A percentile compares a stretch with the other conserved stretches of the same genome.
Evolutionary conservation across 2,329 filamentous ascomycete genomes (phyloP).

Genomic region (Aspergillus quadrilineatus): DNA sequence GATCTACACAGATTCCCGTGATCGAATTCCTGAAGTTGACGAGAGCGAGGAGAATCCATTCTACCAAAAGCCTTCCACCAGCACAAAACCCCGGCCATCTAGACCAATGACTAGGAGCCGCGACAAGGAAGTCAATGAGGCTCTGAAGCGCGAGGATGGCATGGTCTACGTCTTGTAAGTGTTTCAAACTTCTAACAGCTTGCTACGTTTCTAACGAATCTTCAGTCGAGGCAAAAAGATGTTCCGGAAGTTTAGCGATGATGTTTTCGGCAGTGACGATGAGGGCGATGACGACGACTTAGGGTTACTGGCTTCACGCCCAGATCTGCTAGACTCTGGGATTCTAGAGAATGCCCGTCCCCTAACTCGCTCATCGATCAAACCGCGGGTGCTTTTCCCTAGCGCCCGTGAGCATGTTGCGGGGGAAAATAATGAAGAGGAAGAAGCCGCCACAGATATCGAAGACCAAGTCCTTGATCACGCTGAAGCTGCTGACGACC

Average conservation of each 20-base stretch:
- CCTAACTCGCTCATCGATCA: conserved; percentile 58
- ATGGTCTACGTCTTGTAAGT: conserved; percentile 64
- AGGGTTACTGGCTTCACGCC: conserved; percentile 42
- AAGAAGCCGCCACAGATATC: conserved; percentile 57
- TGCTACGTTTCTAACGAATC: conserved; percentile 26
- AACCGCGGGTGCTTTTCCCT: conserved; percentile 61
- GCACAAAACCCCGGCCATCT: conserved; percentile 28
- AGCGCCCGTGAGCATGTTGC: conserved; percentile 44
- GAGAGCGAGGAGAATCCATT: conserved; percentile 58
- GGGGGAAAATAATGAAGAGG: conserved; percentile 45
- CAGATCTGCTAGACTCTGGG: conserved; percentile 37
- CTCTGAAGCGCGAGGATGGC: conserved; percentile 54
- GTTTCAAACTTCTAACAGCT: not conserved
- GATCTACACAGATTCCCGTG: conserved; percentile 64
- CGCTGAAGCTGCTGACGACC: conserved; percentile 18
- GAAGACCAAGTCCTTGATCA: conserved; percentile 39
- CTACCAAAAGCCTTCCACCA: conserved; percentile 40
- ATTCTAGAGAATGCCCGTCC: conserved; percentile 42
- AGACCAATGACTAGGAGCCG: conserved; percentile 34
- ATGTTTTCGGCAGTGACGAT: conserved; percentile 35
- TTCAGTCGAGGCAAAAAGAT: conserved; percentile 61
- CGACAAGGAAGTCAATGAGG: conserved; percentile 50
- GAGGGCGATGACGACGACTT: conserved; percentile 44
- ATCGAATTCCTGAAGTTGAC: conserved; percentile 57
- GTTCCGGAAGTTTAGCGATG: conserved; percentile 55